Evolutionary conservation across 1,284 basidiomycete species (phyloP), one percentile per base, ranked within the genome.

Genomic region (Ustilago trichophora): DNA sequence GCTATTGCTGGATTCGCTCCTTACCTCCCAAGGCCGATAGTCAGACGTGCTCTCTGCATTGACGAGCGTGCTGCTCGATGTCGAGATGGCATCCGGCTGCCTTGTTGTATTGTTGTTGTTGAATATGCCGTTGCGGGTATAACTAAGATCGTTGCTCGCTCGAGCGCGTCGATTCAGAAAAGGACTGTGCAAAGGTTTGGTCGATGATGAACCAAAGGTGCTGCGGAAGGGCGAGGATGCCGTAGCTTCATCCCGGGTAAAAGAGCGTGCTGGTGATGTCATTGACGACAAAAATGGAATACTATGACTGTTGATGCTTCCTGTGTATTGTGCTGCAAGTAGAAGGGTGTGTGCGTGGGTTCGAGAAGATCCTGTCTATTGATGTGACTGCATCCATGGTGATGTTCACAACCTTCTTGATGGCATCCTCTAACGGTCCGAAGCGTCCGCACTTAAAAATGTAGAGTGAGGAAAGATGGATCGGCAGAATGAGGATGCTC

Each of bases 31-130:
- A 8, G 62, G 62, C 13, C 41, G 53, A 8, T 57, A 57, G 44
- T 65, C 62, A 46, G 52, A 47, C 12, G 54, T 35, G 46, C 21
- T 54, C 9, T 70, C 67, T 3, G 58, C 49, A 38, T 70, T 70
- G 50, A 70, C 67, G 36, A 70, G 57, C 15, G 67, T 70, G 47
- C 62, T 65, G 49, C 62, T 66, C 10, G 67, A 70, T 2, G 67
- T 70, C 5, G 67, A 70, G n/a, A 47, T 60, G 8, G 67, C 62
- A 50, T 70, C 67, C 8, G 62, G 52, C 9, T 34, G 38, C 27
- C 37, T 55, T 21, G 38, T n/a, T 21, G 27, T 19, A 2, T 37
- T 12, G n/a, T 25, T 24, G n/a, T n/a, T n/a, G n/a, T 19, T 24
- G 19, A 3, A 16, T 12, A 18, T 13, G n/a, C n/a, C 15, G 3